Conservation (phyloP, 345 rosid genomes). For the Dimocarpus longan region DNA sequence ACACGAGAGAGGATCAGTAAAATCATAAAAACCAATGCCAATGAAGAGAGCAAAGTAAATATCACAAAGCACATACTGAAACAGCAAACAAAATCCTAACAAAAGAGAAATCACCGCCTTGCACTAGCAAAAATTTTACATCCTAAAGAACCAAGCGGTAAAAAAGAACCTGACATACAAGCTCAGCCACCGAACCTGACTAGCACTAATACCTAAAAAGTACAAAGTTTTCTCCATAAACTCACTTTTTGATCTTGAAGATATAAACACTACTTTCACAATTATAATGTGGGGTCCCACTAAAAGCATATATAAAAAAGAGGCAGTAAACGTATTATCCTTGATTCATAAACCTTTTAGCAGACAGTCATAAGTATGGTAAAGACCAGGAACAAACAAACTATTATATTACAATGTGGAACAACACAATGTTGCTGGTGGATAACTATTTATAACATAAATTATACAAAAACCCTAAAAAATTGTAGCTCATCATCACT, state of each 20-base stretch:
- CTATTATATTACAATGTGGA: background rate
- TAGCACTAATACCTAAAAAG: too few species aligned
- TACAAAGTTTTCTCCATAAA: too few species aligned
- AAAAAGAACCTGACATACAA: background rate
- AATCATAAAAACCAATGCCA: background rate
- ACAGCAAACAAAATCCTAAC: too few species aligned
- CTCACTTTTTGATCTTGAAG: background rate
- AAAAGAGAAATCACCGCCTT: background rate
- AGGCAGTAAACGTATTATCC: background rate
- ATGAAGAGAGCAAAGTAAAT: conserved; percentile 5
- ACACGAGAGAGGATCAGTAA: conserved; percentile 10
- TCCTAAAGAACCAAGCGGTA: too few species aligned
- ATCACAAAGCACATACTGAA: conserved; percentile 7
- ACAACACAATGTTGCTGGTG: background rate
- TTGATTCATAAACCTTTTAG: background rate
- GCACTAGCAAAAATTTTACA: background rate
- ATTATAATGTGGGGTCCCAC: background rate
- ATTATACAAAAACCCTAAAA: too few species aligned
- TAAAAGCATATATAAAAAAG: background rate
- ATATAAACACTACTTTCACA: background rate
- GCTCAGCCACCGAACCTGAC: background rate
- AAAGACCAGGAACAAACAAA: background rate
- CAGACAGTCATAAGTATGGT: too few species aligned
- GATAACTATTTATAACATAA: too few species aligned
- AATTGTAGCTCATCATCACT: too few species aligned